Evolutionary conservation across 1,139 yeast species (phyloP).

Genomic region (Saccharomycopsis phalli): DNA sequence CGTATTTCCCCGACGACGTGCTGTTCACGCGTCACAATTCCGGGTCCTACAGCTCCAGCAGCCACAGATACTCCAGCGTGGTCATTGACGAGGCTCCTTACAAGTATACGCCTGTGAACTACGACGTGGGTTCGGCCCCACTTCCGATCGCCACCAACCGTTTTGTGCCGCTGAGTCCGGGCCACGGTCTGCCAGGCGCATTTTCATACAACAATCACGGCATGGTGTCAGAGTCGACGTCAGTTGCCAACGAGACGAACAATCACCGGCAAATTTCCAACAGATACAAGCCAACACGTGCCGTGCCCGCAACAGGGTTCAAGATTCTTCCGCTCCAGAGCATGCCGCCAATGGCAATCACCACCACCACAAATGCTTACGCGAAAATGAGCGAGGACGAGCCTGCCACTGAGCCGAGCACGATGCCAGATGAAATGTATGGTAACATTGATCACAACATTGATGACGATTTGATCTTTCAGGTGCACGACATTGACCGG

Average conservation of each 20-base stretch:
- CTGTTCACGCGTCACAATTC: neutral
- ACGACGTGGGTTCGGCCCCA: constrained; percentile 17
- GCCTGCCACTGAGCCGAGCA: neutral
- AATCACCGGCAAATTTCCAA: constrained; percentile 4
- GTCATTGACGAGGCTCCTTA: neutral
- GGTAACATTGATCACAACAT: constrained; percentile 1
- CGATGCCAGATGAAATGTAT: neutral
- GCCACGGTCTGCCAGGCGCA: constrained; percentile 1
- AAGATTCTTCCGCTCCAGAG: constrained; percentile 8
- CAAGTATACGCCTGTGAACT: neutral
- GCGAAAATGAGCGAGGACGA: constrained; percentile 14
- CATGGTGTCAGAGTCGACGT: neutral
- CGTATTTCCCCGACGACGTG: constrained; percentile 1
- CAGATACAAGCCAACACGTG: constrained; percentile 8
- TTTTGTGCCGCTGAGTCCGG: neutral
- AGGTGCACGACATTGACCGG: constrained; percentile 7
- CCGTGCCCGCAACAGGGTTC: constrained; percentile 1
- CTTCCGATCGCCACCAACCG: constrained; percentile 8
- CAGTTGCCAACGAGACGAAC: neutral
- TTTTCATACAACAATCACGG: neutral
- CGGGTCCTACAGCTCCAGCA: neutral
- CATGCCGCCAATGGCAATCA: constrained; percentile 17
- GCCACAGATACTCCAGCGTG: neutral
- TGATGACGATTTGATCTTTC: constrained; percentile 9
- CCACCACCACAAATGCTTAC: constrained; percentile 19